Evolutionary conservation across 164 flowering plant species (phyloP).

Genomic region (Echeveria elegans): DNA sequence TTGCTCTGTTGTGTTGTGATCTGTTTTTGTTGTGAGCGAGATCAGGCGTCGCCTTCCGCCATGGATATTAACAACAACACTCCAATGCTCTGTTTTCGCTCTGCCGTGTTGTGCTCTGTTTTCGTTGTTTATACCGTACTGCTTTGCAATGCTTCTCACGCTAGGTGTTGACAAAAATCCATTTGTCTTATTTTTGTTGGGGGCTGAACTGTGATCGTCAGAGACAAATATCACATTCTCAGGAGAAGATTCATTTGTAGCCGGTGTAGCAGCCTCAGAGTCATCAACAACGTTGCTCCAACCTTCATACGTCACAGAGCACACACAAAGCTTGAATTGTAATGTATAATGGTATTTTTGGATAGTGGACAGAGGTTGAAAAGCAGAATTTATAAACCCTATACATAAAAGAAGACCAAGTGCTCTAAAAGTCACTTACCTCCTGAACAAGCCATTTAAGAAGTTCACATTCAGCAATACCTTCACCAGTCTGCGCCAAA

Average conservation of each 20-base stretch:
- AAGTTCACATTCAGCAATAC: constrained; percentile 98
- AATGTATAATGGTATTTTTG: neutral
- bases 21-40: no score
- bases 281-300: constrained; percentile 84
- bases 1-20: no score
- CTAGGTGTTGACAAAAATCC: constrained; percentile 70
- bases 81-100: no score
- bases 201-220: constrained; percentile 14
- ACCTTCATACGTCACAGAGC: constrained; percentile 33
- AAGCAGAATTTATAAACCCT: constrained; percentile 35
- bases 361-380: neutral
- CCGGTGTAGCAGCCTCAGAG: constrained; percentile 14
- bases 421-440: no score
- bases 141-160: constrained; percentile 70
- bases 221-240: constrained; percentile 18
- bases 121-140: constrained; percentile 51
- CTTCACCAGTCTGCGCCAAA: constrained; percentile 98
- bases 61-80: no score
- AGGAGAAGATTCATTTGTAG: constrained; percentile 16
- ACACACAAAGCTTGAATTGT: neutral
- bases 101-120: no score
- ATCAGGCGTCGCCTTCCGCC: no score
- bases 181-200: constrained; percentile 14
- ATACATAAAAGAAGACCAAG: no score
- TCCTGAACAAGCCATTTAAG: constrained; percentile 89